Base-by-base conservation (phyloP, 441 rosid species). In the Lepidium campestre region DNA sequence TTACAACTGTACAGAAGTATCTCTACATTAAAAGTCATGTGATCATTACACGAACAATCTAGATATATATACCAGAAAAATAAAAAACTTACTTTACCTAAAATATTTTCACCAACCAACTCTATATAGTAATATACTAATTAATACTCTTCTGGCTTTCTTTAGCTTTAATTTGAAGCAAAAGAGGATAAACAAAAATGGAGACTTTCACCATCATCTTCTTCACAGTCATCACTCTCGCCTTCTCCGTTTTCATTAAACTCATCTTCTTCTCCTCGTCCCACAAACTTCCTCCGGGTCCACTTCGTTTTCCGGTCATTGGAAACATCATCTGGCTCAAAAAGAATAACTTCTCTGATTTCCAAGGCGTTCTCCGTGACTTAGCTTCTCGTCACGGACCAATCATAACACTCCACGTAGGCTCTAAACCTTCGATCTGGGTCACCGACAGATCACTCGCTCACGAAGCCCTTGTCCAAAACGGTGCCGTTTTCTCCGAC, bases 291-390 rank as follows among this genome's bases (percentile, higher is more conserved):
- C 79, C 79, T 1, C 79, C 75, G 2, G 79, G 65, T 0, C 79
- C 72, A 46, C 46, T 29, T 2, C 39, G 55, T 46, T 60, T 65
- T 0, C 79, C 75, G 60, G n/a, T 75, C 48, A 60, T 70, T 37
- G 75, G 79, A 20, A 75, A 75, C 75, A 70, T 75, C 39, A 52
- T 45, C 4, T 75, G 79, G 76, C 72, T 75, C 7, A 75, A 70
- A 27, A 64, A 75, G 35, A 75, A 75, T 56, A 64, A 6, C 57
- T 75, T 65, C 29, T 70, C 79, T 36, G 75, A 70, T 47, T 70
- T 70, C 68, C 75, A 65, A 65, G 52, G 52, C 48, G 75, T 75
- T 29, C 68, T 75, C 6, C 71, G 74, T 57, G 58, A 70, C 68
- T 49, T 75, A 42, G 13, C 71, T 12, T 66, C 72, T 7, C 75